Percentiles rank a stretch among this genome's conserved stretches.
Conservation (phyloP, 306 rosid species). For the Heteromeles arbutifolia region DNA sequence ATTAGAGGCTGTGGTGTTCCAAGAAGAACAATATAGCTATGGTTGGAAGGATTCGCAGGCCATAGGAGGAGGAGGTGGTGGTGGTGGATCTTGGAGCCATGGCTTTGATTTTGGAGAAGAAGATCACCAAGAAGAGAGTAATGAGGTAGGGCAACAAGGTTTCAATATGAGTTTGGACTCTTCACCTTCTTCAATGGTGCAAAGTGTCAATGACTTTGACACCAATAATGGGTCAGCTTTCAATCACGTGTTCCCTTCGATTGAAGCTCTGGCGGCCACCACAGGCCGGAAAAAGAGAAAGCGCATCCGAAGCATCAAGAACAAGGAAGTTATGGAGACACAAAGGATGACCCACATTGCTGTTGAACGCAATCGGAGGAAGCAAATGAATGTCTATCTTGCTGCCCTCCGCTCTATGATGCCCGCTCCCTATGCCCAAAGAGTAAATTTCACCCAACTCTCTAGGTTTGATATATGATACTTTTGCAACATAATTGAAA, state of each 20-base stretch:
- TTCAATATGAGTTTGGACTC: not conserved
- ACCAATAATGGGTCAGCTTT: not conserved
- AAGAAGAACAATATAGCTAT: constrained; percentile 5
- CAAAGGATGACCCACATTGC: constrained; percentile 39
- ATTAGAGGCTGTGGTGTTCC: constrained; percentile 19
- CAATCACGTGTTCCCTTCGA: not conserved
- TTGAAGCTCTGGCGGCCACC: not conserved
- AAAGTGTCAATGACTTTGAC: not conserved
- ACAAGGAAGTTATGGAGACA: constrained; percentile 27
- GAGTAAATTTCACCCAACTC: constrained; percentile 7
- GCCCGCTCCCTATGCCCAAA: constrained; percentile 29
- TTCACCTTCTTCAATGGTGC: constrained; percentile 13
- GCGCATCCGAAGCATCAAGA: constrained; percentile 17
- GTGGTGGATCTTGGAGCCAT: constrained; percentile 9
- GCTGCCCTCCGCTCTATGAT: constrained; percentile 30
- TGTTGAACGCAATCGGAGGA: constrained; percentile 37
- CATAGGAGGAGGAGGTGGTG: not conserved
- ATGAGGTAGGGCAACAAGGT: constrained; percentile 1
- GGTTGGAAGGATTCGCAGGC: constrained; percentile 2
- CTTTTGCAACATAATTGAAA: no score
- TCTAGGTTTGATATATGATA: not conserved
- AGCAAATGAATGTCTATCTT: constrained; percentile 33
- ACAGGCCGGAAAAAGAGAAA: constrained; percentile 12
- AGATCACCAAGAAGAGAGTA: constrained; percentile 3
- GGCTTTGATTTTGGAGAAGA: constrained; percentile 2